These are phyloP conservation scores for Prunus davidiana DNA, from an alignment of 306 rosid genomes.

Conservation along the genomic window DNA sequence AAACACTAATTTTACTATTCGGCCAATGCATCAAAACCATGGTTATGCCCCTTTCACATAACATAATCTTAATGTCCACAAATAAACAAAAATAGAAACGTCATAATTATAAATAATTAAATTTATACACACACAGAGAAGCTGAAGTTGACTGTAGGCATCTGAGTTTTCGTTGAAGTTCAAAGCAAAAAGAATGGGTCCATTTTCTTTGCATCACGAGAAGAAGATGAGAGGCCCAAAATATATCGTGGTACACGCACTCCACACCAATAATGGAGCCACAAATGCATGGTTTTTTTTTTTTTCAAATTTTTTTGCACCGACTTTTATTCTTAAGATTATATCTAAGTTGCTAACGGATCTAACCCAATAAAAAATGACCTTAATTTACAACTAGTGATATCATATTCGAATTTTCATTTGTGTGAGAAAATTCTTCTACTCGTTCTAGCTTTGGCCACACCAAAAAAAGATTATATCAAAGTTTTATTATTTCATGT, in stretches of 20 bases:
- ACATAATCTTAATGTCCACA: no score
- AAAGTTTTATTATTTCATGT: not conserved
- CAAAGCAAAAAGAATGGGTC: not conserved
- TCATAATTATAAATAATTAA: not conserved
- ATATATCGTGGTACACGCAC: not conserved
- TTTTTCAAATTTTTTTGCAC: not conserved
- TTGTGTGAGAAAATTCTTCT: no score
- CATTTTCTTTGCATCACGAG: slow-evolving; percentile 9
- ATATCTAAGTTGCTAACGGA: not conserved
- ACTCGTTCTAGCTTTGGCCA: no score
- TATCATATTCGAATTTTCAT: no score
- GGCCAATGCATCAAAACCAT: not conserved
- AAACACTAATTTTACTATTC: not conserved
- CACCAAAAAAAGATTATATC: no score
- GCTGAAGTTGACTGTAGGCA: not conserved
- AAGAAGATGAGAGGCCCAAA: not conserved
- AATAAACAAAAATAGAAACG: not conserved
- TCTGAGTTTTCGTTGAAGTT: not conserved
- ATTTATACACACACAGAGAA: not conserved
- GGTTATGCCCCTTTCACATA: no score
- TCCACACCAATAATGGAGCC: not conserved
- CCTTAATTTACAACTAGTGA: no score
- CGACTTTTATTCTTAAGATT: not conserved
- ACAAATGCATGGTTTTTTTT: not conserved
- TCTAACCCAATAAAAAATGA: not conserved